Evolutionary conservation across 2,329 filamentous ascomycete species (phyloP).

Genomic region (Xylariaceae sp.): DNA sequence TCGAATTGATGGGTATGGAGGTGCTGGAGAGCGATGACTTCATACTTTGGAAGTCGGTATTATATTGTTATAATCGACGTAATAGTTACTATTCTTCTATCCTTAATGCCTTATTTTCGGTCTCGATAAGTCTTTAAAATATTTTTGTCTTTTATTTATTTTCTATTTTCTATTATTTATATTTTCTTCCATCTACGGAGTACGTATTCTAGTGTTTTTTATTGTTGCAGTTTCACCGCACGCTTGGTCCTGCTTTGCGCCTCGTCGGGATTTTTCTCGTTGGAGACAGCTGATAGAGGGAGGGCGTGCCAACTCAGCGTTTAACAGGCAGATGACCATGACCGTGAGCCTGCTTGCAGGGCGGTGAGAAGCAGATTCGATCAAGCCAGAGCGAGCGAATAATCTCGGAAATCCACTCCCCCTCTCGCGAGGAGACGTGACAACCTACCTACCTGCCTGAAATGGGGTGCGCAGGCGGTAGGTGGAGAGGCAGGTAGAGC

Average conservation of each 20-base stretch:
- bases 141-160: constrained; percentile 3
- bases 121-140: neutral
- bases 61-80: neutral
- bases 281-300: constrained; percentile 24
- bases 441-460: constrained; percentile 12
- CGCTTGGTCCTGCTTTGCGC: constrained; percentile 6
- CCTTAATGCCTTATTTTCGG: neutral
- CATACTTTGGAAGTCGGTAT: too few relatives aligned
- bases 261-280: constrained; percentile 11
- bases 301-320: constrained; percentile 26
- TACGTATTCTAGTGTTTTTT: constrained; percentile 5
- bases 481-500: constrained; percentile 9
- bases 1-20: neutral
- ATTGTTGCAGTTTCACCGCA: constrained; percentile 3
- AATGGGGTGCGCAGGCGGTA: constrained; percentile 9
- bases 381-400: constrained; percentile 16
- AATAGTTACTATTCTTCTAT: neutral
- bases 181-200: neutral
- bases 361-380: constrained; percentile 22
- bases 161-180: constrained; percentile 6
- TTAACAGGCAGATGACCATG: constrained; percentile 25
- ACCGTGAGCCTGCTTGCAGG: constrained; percentile 17
- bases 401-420: neutral
- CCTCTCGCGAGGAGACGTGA: constrained; percentile 7
- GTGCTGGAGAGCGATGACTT: neutral